These are phyloP conservation scores for Endotrypanum monterogeii DNA, from an alignment of 208 protist genomes.

Conservation along the genomic window DNA sequence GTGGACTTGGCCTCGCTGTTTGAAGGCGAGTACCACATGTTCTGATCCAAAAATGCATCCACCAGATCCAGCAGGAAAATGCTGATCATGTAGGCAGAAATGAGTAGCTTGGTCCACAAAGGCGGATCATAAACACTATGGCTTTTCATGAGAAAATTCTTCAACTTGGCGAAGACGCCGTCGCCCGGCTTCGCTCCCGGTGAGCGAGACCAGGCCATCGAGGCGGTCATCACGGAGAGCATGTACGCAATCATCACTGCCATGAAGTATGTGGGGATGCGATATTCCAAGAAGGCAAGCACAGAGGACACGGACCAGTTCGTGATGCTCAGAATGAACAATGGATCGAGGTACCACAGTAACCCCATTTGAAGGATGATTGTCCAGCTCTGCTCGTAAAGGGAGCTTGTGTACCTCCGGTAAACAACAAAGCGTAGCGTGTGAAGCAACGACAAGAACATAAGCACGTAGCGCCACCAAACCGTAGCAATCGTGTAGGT, in stretches of 20 bases:
- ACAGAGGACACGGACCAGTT: conserved; percentile 38
- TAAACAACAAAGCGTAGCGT: conserved; percentile 68
- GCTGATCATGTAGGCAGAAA: conserved; percentile 43
- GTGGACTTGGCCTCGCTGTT: conserved; percentile 10
- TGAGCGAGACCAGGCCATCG: conserved; percentile 56
- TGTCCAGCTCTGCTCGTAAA: conserved; percentile 82
- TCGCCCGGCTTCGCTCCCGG: not conserved
- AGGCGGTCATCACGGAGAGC: conserved; percentile 84
- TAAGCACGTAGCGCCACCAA: conserved; percentile 71
- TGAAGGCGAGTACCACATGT: conserved; percentile 21
- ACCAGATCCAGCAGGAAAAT: conserved; percentile 61
- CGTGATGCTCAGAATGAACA: conserved; percentile 49
- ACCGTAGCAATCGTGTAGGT: conserved; percentile 59
- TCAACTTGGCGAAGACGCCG: conserved; percentile 6
- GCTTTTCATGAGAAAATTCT: conserved; percentile 37
- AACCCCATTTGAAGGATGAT: conserved; percentile 64
- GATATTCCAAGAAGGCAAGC: conserved; percentile 79
- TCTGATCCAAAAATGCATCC: conserved; percentile 27
- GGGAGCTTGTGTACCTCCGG: conserved; percentile 57
- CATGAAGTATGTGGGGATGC: conserved; percentile 77
- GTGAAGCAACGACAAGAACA: conserved; percentile 66
- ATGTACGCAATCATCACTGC: conserved; percentile 74
- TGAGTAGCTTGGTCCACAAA: conserved; percentile 70
- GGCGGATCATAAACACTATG: conserved; percentile 76
- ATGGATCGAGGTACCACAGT: conserved; percentile 81